phyloP scores from a whole-genome alignment of 108 stramenopile genomes.

The Conticribra guillardii region DNA sequence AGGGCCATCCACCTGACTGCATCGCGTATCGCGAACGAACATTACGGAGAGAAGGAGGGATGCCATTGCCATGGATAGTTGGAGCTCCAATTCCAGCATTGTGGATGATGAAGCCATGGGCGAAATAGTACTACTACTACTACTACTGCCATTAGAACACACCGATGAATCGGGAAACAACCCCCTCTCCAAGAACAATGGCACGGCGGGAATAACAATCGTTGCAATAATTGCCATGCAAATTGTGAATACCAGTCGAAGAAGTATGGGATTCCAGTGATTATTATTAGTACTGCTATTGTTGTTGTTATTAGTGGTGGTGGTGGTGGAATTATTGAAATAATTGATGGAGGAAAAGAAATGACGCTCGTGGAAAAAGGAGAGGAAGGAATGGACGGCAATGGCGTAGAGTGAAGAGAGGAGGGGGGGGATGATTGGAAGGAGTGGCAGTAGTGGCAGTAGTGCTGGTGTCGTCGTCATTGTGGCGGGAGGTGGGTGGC shows the following conservation, averaged over 20 bases:
- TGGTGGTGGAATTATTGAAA: too few species aligned
- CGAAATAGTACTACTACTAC: not conserved
- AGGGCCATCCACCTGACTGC: slow-evolving; percentile 37
- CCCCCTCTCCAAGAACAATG: not conserved
- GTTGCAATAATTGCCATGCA: not conserved
- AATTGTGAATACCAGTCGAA: slow-evolving; percentile 12
- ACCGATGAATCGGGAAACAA: not conserved
- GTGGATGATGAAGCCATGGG: too few species aligned
- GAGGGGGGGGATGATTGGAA: slow-evolving; percentile 1
- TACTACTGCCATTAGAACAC: not conserved
- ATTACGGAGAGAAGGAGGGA: slow-evolving; percentile 5
- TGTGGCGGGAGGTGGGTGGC: too few species aligned
- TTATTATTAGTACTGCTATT: too few species aligned
- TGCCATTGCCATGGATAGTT: not conserved
- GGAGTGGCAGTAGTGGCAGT: too few species aligned
- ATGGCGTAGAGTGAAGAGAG: slow-evolving; percentile 22
- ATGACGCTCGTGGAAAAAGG: slow-evolving; percentile 32
- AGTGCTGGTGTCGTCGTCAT: too few species aligned
- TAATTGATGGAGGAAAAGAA: not conserved
- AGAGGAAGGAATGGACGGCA: slow-evolving; percentile 30
- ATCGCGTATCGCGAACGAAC: slow-evolving; percentile 20
- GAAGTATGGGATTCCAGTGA: slow-evolving; percentile 23
- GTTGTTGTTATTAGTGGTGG: too few species aligned
- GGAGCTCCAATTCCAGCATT: not conserved
- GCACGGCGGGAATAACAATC: not conserved